Evolutionary conservation across 805 yeast genomes (phyloP), one percentile per base, ranked within the genome.

Genomic region (Millerago galiae): DNA sequence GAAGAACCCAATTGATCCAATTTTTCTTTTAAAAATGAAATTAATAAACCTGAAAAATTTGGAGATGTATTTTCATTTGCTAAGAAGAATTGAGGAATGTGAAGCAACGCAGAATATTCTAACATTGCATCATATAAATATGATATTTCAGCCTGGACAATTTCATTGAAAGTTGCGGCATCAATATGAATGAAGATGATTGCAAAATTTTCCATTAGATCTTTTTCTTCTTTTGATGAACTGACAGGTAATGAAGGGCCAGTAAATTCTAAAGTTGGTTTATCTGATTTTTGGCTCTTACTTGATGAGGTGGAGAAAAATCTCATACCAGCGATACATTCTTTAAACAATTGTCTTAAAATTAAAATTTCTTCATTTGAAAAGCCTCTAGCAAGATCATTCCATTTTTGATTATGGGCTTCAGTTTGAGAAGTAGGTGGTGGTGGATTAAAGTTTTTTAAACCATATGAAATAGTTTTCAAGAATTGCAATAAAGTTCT

Each of bases 1-100:
- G 83, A 79, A 45, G 84, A 81, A 2, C 97, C 99, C 16, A 95
- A 67, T 41, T 81, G 86, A 17, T 76, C 79, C 40, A 95, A 65
- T 50, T 85, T 83, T 0, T 80, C 70, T 53, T 80, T 80, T 50
- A 91, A 69, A 59, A 88, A 90, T 5, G 83, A 73, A 24, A 93
- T 75, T 54, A 93, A 66, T 1, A 89, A 75, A 8, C 96, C 91
- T 1, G 93, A 84, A 55, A 89, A 91, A 55, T 89, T 89, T 14
- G 96, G 86, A 0, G 96, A 85, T 0, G 96, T 88, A n/a, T 86
- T 77, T 59, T 93, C 99, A 54, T 88, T 88, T 1, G 97, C 95
- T 48, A 91, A 68, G 61, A 93, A 89, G 56, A 89, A 86, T 62
- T 95, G 98, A 0, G 97, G 96, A 43, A 93, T 77, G 55, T 91